Evolutionary conservation across 1,139 yeast species (phyloP).

Genomic region (Pichia sp.): DNA sequence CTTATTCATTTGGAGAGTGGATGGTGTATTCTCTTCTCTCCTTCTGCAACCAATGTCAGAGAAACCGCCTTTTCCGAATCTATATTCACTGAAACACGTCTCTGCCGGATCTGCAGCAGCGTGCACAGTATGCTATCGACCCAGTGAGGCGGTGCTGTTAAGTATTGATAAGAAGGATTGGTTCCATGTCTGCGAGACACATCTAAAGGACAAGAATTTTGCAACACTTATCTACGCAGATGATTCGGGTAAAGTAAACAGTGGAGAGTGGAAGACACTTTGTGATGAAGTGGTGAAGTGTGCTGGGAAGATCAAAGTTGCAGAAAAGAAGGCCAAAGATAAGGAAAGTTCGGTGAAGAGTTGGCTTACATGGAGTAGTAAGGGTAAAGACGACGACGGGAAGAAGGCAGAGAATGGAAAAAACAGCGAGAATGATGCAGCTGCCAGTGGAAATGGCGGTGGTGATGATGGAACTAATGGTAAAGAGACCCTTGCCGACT

Average conservation of each 20-base stretch:
- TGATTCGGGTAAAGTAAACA: constrained; percentile 11
- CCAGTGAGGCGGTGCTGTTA: constrained; percentile 38
- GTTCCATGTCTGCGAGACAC: constrained; percentile 43
- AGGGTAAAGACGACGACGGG: constrained; percentile 10
- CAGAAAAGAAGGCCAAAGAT: constrained; percentile 14
- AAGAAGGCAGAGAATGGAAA: too few species aligned
- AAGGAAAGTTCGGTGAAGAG: constrained; percentile 4
- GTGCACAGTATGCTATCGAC: constrained; percentile 44
- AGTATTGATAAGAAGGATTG: constrained; percentile 33
- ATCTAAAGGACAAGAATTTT: constrained; percentile 39
- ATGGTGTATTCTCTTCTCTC: too few species aligned
- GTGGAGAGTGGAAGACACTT: constrained; percentile 13
- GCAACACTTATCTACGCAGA: constrained; percentile 26
- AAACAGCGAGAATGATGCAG: too few species aligned
- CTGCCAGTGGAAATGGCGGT: too few species aligned
- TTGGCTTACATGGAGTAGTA: not conserved
- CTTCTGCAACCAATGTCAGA: too few species aligned
- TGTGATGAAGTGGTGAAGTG: constrained; percentile 7
- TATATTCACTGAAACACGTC: constrained; percentile 36
- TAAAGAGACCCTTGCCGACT: too few species aligned
- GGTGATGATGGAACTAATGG: too few species aligned
- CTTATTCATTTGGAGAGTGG: too few species aligned
- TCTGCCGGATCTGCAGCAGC: constrained; percentile 36
- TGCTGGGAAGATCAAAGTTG: constrained; percentile 9
- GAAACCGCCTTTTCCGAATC: constrained; percentile 35